Evolutionary conservation across 1,284 basidiomycete genomes (phyloP).

Genomic region (Melanopsichium pennsylvanicum): DNA sequence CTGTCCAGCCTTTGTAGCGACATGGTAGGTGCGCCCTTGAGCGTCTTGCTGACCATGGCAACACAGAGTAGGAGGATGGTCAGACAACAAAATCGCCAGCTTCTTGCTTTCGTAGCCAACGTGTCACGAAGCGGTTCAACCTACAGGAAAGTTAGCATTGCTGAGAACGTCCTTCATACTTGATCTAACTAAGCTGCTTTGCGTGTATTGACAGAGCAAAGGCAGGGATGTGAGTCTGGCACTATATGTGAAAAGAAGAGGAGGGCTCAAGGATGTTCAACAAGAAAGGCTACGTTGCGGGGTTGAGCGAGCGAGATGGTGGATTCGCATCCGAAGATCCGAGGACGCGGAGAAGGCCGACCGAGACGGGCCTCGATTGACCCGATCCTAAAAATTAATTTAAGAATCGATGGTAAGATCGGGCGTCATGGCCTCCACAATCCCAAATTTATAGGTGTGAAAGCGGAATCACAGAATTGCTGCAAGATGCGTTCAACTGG

Average conservation of each 20-base stretch:
- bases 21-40: constrained; percentile 49
- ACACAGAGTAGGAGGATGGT: no score
- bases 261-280: not conserved
- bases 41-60: constrained; percentile 54
- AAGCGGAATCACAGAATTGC: not conserved
- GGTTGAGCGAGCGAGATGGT: not conserved
- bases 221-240: no score
- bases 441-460: not conserved
- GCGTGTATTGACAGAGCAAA: no score
- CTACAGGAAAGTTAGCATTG: constrained; percentile 57
- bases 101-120: no score
- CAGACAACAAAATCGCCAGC: no score
- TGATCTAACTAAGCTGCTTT: no score
- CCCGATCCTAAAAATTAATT: no score
- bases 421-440: constrained; percentile 13
- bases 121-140: constrained; percentile 1
- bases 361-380: no score
- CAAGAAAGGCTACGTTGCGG: constrained; percentile 1
- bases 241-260: not conserved
- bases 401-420: constrained; percentile 6
- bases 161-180: constrained; percentile 54
- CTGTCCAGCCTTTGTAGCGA: constrained; percentile 47
- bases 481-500: constrained; percentile 12
- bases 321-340: constrained; percentile 25
- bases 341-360: constrained; percentile 35